Conservation (phyloP, 1,284 basidiomycete species). For the Rhizoctonia solani region DNA sequence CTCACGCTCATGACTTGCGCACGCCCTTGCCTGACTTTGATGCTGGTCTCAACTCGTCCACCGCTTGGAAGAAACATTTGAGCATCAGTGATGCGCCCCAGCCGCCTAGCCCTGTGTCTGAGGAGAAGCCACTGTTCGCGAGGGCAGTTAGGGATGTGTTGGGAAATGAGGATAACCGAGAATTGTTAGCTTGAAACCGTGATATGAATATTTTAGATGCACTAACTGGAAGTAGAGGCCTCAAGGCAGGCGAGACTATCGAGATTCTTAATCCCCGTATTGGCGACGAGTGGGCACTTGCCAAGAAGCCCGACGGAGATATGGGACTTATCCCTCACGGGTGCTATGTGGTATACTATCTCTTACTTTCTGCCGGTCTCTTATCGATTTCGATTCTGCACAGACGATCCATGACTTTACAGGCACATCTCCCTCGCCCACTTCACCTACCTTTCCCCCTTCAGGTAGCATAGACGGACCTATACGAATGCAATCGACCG, state of each 20-base stretch:
- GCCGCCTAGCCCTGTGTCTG: constrained; percentile 42
- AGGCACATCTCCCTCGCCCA: constrained; percentile 15
- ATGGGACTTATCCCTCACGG: constrained; percentile 68
- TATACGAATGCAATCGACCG: constrained; percentile 71
- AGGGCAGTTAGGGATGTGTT: constrained; percentile 71
- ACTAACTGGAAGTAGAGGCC: constrained; percentile 41
- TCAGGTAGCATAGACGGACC: constrained; percentile 46
- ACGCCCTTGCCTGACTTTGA: constrained; percentile 57
- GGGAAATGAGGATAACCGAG: constrained; percentile 71
- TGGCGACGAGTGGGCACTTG: constrained; percentile 72
- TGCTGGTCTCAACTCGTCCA: constrained; percentile 72
- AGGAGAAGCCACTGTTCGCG: constrained; percentile 48
- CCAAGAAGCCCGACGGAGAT: constrained; percentile 56
- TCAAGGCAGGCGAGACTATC: constrained; percentile 66
- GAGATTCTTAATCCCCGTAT: constrained; percentile 66
- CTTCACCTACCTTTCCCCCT: constrained; percentile 29
- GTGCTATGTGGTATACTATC: constrained; percentile 68
- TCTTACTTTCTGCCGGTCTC: constrained; percentile 6
- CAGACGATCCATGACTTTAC: constrained; percentile 39
- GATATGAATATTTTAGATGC: neutral
- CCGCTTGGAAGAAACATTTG: constrained; percentile 70
- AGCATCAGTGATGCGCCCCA: constrained; percentile 45
- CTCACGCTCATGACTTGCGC: neutral
- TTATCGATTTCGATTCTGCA: constrained; percentile 51
- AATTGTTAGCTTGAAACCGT: constrained; percentile 51